A percentile compares a stretch with the other conserved stretches of the same genome.
These are phyloP conservation scores for Epicoccum nigrum DNA, from an alignment of 2,329 filamentous ascomycete species.

Conservation along the genomic window DNA sequence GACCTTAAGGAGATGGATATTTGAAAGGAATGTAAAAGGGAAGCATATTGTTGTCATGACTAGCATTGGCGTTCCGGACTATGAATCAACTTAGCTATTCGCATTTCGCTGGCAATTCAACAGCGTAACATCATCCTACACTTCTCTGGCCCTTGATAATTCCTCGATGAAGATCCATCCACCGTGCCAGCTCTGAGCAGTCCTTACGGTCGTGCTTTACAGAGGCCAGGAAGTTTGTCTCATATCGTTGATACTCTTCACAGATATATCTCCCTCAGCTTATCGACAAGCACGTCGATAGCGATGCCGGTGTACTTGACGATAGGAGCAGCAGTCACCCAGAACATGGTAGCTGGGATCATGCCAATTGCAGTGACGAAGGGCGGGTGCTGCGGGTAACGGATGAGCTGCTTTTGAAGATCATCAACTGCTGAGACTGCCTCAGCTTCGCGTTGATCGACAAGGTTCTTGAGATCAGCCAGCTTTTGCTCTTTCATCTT, in stretches of 20 bases:
- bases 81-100: neutral
- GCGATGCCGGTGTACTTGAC: conserved; percentile 8
- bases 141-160: neutral
- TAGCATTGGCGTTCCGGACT: conserved; percentile 20
- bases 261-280: conserved; percentile 8
- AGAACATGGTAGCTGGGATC: conserved; percentile 37
- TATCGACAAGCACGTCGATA: conserved; percentile 6
- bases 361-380: conserved; percentile 35
- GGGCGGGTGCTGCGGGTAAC: conserved; percentile 22
- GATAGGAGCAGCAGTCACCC: conserved; percentile 19
- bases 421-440: neutral
- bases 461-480: neutral
- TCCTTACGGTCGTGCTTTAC: too few species aligned
- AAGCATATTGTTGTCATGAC: conserved; percentile 8
- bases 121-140: neutral
- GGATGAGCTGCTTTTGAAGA: conserved; percentile 12
- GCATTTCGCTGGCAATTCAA: neutral
- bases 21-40: conserved; percentile 12
- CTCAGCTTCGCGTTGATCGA: neutral
- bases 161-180: neutral
- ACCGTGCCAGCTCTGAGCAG: neutral
- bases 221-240: too few species aligned
- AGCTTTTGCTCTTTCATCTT: neutral
- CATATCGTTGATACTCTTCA: too few species aligned
- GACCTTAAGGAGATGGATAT: conserved; percentile 76